Evolutionary conservation across 108 stramenopile species (phyloP).

Genomic region (Discostella stelligeroides): DNA sequence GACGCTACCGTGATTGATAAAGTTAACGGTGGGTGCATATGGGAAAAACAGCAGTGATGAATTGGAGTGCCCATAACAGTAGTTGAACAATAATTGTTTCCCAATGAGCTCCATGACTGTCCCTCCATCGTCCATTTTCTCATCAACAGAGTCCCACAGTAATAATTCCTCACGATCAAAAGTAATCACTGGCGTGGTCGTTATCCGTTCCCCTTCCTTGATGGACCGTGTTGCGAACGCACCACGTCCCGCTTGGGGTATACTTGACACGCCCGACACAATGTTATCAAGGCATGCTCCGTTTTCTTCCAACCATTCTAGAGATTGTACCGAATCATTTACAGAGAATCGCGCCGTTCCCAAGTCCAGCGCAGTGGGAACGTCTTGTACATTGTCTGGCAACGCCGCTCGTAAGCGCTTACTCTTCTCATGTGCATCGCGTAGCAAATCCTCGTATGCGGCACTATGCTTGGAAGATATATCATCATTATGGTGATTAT

Average conservation of each 20-base stretch:
- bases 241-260: constrained; percentile 36
- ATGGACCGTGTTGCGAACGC: constrained; percentile 43
- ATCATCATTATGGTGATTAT: too few relatives aligned
- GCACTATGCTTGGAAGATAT: too few relatives aligned
- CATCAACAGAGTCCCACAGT: background rate
- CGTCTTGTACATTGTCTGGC: constrained; percentile 33
- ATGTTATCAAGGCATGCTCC: constrained; percentile 51
- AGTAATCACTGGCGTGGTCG: constrained; percentile 41
- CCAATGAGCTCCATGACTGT: constrained; percentile 13
- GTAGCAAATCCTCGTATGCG: constrained; percentile 14
- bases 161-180: constrained; percentile 18
- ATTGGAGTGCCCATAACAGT: constrained; percentile 61
- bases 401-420: constrained; percentile 24
- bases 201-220: constrained; percentile 28
- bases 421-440: constrained; percentile 15
- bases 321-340: constrained; percentile 19
- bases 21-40: constrained; percentile 46
- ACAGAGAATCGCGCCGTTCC: constrained; percentile 35
- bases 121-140: background rate
- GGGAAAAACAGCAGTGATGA: constrained; percentile 63
- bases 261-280: constrained; percentile 12
- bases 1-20: constrained; percentile 51
- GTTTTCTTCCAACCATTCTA: constrained; percentile 36
- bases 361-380: background rate
- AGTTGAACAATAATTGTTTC: constrained; percentile 63